Evolutionary conservation across 2,329 filamentous ascomycete species (phyloP), one percentile per base, ranked within the genome.

Genomic region (Sarocladiaceae sp.): DNA sequence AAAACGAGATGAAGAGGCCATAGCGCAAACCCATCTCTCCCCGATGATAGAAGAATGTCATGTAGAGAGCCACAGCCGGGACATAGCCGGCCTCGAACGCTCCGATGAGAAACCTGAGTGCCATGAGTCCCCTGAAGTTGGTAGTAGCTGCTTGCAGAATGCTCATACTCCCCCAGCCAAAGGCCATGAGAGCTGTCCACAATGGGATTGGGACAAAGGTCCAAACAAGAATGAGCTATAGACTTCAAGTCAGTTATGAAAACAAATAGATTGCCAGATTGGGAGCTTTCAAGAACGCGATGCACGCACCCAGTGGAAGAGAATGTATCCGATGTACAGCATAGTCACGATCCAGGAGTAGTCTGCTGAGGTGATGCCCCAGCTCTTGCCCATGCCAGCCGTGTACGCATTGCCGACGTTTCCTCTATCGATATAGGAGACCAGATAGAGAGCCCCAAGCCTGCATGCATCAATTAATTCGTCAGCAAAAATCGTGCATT

Each of bases 21-120:
- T 82, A 86, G 23, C 88, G 76, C 53, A 88, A 77, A 1, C 87
- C 88, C 10, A 92, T 72, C 60, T 92, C 88, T 17, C 67, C 59
- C 4, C 75, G 61, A 6, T 69, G 64, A 53, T 77, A 77, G 58
- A 77, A 76, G 59, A 76, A 75, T 7, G 67, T 71, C 5, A 76
- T 62, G 20, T 75, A 67, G 42, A 71, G 72, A 0, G 72, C 69
- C 2, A 75, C 64, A 2, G 70, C 72, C 3, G 70, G 66, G 3
- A 58, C 62, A 35, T 73, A 76, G 1, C 67, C 73, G 13, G 73
- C 71, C 57, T 75, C 72, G 18, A 70, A 70, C 20, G 68, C 66
- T 46, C 73, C 74, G 2, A 77, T 0, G 20, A 79, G 64, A 47
- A 78, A 70, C 5, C 79, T 71, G 3, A 80, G 65, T 1, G 73